A percentile compares a stretch with the other conserved stretches of the same genome.
phyloP scores from a whole-genome alignment of 352 stramenopile species.

The Globisporangium megalacanthum region DNA sequence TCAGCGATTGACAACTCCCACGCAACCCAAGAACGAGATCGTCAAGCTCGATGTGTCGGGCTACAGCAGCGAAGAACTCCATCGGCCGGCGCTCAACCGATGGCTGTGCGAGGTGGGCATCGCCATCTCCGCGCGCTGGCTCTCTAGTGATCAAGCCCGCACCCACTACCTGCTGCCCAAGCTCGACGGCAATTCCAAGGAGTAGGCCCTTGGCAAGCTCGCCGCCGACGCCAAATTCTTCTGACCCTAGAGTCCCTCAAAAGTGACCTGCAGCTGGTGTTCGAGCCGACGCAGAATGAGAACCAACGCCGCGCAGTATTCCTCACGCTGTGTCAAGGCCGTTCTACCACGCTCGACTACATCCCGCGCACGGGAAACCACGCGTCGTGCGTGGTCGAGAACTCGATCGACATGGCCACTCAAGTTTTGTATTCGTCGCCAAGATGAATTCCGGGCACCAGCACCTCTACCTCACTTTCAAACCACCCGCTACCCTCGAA shows the following conservation, averaged over 20 bases:
- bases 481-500: too few species aligned
- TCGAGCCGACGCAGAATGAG: constrained; percentile 18
- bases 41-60: too few species aligned
- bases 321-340: too few species aligned
- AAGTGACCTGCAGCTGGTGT: constrained; percentile 14
- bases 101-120: background rate
- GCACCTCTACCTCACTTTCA: too few species aligned
- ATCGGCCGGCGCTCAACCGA: background rate
- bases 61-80: too few species aligned
- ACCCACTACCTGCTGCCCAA: constrained; percentile 1
- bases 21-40: background rate
- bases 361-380: constrained; percentile 17
- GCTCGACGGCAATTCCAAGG: too few species aligned
- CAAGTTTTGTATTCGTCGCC: constrained; percentile 16
- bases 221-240: too few species aligned
- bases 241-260: too few species aligned
- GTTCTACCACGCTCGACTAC: constrained; percentile 1
- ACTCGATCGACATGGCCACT: constrained; percentile 16
- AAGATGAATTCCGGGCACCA: too few species aligned
- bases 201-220: too few species aligned
- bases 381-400: constrained; percentile 11
- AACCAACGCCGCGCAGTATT: too few species aligned
- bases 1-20: background rate
- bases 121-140: background rate
- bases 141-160: too few species aligned